Evolutionary conservation across 2,329 filamentous ascomycete genomes (phyloP), one percentile per base, ranked within the genome.

Genomic region (Xylariaceae sp.): DNA sequence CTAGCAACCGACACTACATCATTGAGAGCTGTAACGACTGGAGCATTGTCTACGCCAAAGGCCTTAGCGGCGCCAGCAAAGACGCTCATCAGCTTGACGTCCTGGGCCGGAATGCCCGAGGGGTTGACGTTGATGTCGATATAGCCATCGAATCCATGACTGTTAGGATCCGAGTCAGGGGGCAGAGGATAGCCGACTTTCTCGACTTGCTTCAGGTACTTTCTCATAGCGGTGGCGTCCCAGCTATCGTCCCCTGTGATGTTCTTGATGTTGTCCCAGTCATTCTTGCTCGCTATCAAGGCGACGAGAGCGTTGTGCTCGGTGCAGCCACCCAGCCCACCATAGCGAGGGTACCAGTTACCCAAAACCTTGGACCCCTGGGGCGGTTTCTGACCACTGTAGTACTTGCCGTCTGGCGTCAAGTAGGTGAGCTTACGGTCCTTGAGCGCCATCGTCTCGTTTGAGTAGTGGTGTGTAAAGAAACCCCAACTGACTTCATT

Each of bases 351-450:
- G 61, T 85, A 86, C 6, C 80, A 71, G 11, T 77, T 78, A 3
- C 83, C 83, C 59, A 78, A 73, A 57, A 75, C 68, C 3, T 64
- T 73, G 0, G 81, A 78, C 9, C 77, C 79, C 4, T 69, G 68
- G 0, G 82, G 82, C 1, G 79, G 80, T 54, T 73, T 70, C 5
- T 76, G 67, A 11, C 82, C 81, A 12, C 75, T 78, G 62, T 84
- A 84, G 29, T 75, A 69, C 3, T 70, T 65, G 19, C 79, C 80
- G 45, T 77, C 68, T 0, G 76, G 71, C 0, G 78, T 79, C 6
- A 74, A 64, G 64, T 83, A 86, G 1, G 78, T 77, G 46, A 80
- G 79, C 72, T 86, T 86, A 61, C 71, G 78, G 65, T 86, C 81
- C 50, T 73, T 72, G 27, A 76, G 72, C 59, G 83, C 78, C 39